Conservation (phyloP, 2,329 filamentous ascomycete genomes). For the Epichloe sp. region DNA sequence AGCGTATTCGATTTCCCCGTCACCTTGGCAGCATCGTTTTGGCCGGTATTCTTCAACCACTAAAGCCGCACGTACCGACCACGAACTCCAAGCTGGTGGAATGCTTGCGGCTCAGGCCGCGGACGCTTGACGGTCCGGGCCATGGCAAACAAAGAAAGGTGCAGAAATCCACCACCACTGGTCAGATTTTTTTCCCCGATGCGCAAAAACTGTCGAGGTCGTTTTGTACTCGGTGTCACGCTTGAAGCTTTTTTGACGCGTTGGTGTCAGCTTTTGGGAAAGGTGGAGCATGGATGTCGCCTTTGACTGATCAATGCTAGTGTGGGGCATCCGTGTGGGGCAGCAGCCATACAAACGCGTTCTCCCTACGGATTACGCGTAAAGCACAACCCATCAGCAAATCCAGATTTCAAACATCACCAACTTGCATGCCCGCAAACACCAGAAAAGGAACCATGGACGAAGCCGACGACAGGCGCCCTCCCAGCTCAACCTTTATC, state of each 20-base stretch:
- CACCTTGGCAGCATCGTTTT: not conserved
- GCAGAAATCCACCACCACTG: not conserved
- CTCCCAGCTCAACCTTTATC: slow-evolving; percentile 32
- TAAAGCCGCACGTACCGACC: slow-evolving; percentile 21
- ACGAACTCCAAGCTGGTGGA: slow-evolving; percentile 22
- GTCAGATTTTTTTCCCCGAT: no score
- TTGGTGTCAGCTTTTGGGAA: not conserved
- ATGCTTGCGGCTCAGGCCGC: slow-evolving; percentile 16
- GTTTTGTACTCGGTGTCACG: not conserved
- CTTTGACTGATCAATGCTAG: not conserved
- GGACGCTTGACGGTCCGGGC: slow-evolving; percentile 18
- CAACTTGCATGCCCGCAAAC: not conserved
- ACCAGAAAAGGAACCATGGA: slow-evolving; percentile 3
- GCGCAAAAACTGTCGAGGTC: no score
- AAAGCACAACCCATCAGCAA: not conserved
- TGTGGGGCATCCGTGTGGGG: not conserved
- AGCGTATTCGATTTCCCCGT: not conserved
- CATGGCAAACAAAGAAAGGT: slow-evolving; percentile 12
- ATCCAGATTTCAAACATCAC: not conserved
- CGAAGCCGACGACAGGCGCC: not conserved
- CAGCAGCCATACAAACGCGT: slow-evolving; percentile 7
- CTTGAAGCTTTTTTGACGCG: not conserved
- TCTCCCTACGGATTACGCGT: not conserved
- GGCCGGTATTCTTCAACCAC: not conserved
- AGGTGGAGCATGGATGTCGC: not conserved